A percentile compares a stretch with the other conserved stretches of the same genome.
Conservation (phyloP, 192 early-diverging fungal genomes). For the Backusella parvicylindrica region DNA sequence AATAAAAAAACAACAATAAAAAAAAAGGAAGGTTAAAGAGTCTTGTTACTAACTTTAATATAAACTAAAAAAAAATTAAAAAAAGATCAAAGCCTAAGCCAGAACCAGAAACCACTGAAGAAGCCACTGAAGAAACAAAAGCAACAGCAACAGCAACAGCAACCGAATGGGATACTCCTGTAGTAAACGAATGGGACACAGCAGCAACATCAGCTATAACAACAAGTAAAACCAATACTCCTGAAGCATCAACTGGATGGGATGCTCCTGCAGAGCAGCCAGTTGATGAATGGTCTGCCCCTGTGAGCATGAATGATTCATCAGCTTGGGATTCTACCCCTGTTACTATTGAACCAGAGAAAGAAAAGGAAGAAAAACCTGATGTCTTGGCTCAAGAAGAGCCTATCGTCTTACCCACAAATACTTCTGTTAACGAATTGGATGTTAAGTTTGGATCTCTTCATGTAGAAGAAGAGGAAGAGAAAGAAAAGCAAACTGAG, state of each 20-base stretch:
- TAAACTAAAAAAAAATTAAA: no score
- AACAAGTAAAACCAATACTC: neutral
- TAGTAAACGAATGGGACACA: conserved; percentile 3
- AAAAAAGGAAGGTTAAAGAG: neutral
- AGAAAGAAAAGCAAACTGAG: neutral
- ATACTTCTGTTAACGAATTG: conserved; percentile 57
- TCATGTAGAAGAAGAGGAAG: conserved; percentile 49
- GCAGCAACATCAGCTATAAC: conserved; percentile 9
- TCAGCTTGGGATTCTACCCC: conserved; percentile 13
- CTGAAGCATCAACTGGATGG: conserved; percentile 12
- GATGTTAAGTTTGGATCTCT: conserved; percentile 83
- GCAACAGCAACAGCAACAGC: conserved; percentile 4
- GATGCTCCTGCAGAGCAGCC: conserved; percentile 13
- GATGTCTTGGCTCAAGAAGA: conserved; percentile 64
- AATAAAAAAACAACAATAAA: neutral
- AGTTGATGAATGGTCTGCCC: conserved; percentile 22
- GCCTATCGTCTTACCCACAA: conserved; percentile 82
- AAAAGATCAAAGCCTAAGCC: conserved; percentile 37
- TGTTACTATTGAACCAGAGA: conserved; percentile 24
- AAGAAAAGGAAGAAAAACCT: conserved; percentile 41
- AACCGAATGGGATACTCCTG: conserved; percentile 8
- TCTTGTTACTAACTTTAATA: neutral
- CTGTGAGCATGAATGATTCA: conserved; percentile 8
- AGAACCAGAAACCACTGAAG: conserved; percentile 26
- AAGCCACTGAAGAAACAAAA: neutral